These are phyloP conservation scores for Termitomyces sp. DNA, from an alignment of 768 basidiomycete genomes.

Conservation along the genomic window DNA sequence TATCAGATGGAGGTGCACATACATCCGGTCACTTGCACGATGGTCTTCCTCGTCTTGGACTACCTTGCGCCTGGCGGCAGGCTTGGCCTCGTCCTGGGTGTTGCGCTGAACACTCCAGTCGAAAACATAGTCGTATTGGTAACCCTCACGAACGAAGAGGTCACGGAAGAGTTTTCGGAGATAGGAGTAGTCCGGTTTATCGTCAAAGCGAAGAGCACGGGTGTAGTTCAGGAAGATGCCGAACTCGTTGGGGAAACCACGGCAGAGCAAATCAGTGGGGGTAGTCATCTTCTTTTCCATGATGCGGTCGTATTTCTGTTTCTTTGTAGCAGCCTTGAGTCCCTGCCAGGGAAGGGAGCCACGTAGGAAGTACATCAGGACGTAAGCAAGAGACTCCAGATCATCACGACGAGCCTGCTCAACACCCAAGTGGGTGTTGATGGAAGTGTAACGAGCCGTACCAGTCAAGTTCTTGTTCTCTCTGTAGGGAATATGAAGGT, in stretches of 20 bases:
- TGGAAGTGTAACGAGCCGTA: constrained; percentile 97
- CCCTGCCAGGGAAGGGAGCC: constrained; percentile 99
- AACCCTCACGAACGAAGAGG: constrained; percentile 94
- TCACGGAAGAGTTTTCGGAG: constrained; percentile 99
- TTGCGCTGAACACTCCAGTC: constrained; percentile 93
- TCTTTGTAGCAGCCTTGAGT: constrained; percentile 99
- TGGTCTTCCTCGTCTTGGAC: constrained; percentile 86
- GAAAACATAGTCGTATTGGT: constrained; percentile 99
- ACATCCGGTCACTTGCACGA: constrained; percentile 81
- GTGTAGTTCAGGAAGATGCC: constrained; percentile 99
- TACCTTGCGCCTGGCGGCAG: constrained; percentile 67
- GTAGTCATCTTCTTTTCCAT: constrained; percentile 99
- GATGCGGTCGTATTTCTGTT: constrained; percentile 99
- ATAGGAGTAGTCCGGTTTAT: constrained; percentile 99
- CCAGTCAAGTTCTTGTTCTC: constrained; percentile 99
- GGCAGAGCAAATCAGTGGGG: constrained; percentile 93
- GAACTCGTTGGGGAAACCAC: constrained; percentile 99
- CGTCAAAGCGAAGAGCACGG: constrained; percentile 97
- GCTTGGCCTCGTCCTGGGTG: constrained; percentile 70
- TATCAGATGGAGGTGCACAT: constrained; percentile 30
- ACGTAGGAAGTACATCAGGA: constrained; percentile 99
- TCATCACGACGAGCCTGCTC: constrained; percentile 98
- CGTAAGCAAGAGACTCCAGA: constrained; percentile 96
- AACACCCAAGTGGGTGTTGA: constrained; percentile 98
- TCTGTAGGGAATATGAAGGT: constrained; percentile 98